phyloP scores from a whole-genome alignment of 331 rosid species.

The Quercus lobata region DNA sequence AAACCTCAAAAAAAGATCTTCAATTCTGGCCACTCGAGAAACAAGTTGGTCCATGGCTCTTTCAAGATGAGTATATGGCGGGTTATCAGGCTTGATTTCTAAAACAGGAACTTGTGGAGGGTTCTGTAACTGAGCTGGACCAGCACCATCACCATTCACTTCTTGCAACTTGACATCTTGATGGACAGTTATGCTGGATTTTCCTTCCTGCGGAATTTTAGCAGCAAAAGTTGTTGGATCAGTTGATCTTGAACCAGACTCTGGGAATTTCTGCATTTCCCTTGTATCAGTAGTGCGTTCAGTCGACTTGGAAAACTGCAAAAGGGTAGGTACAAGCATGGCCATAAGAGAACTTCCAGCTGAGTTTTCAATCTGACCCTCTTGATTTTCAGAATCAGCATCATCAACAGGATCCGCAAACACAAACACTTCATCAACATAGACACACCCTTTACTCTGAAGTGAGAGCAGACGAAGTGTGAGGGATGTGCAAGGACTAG shows the following conservation, averaged over 20 bases:
- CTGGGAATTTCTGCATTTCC: constrained; percentile 27
- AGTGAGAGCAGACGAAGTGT: constrained; percentile 82
- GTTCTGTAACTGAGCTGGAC: constrained; percentile 25
- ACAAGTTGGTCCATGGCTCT: constrained; percentile 49
- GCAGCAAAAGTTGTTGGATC: constrained; percentile 30
- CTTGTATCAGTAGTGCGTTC: constrained; percentile 25
- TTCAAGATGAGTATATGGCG: constrained; percentile 32
- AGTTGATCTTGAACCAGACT: constrained; percentile 24
- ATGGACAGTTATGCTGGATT: constrained; percentile 18
- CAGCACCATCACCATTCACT: constrained; percentile 24
- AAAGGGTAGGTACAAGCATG: constrained; percentile 68
- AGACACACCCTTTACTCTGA: constrained; percentile 60
- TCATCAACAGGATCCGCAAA: constrained; percentile 73
- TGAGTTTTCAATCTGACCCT: constrained; percentile 34
- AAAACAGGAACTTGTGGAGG: constrained; percentile 23
- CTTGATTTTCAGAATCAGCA: constrained; percentile 45
- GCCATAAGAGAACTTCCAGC: constrained; percentile 72
- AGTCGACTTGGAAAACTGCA: constrained; percentile 71
- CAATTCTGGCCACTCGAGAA: constrained; percentile 71
- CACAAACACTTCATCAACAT: constrained; percentile 74
- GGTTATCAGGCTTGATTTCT: constrained; percentile 28
- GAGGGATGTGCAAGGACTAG: constrained; percentile 69
- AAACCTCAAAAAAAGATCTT: constrained; percentile 64
- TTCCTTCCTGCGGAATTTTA: constrained; percentile 30
- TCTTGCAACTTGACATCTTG: constrained; percentile 35